These are phyloP conservation scores for Salix brachista DNA, from an alignment of 345 rosid genomes.

Conservation along the genomic window DNA sequence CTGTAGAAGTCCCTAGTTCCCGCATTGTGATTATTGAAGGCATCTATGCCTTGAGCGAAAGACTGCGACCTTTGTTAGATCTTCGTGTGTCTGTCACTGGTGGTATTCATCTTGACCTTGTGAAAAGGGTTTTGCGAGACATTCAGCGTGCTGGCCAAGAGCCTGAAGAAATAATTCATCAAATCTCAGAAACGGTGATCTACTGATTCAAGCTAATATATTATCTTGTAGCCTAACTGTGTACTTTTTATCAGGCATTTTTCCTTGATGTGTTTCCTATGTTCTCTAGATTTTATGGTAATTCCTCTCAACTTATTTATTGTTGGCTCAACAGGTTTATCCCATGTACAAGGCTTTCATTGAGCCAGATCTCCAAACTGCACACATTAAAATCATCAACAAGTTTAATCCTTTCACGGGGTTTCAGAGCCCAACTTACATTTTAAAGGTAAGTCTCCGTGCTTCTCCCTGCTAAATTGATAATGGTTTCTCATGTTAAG, in stretches of 20 bases:
- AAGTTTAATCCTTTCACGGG: constrained; percentile 97
- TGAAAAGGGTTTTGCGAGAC: constrained; percentile 90
- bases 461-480: neutral
- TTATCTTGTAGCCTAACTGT: constrained; percentile 8
- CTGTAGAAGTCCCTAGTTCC: constrained; percentile 86
- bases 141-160: constrained; percentile 98
- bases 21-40: constrained; percentile 94
- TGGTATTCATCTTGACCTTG: constrained; percentile 96
- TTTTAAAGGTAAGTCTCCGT: constrained; percentile 58
- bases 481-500: neutral
- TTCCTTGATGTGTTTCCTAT: neutral
- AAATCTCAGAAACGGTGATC: constrained; percentile 92
- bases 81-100: constrained; percentile 97
- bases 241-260: neutral
- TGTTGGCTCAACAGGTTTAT: constrained; percentile 53
- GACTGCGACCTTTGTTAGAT: constrained; percentile 77
- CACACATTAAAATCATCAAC: constrained; percentile 89
- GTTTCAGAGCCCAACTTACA: constrained; percentile 95
- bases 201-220: constrained; percentile 21
- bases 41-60: constrained; percentile 89
- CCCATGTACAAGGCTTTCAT: constrained; percentile 99
- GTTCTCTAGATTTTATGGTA: too few relatives aligned
- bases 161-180: constrained; percentile 98
- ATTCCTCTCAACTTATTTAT: too few relatives aligned
- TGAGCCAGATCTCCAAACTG: constrained; percentile 96